Evolutionary conservation across 1,139 yeast genomes (phyloP).

Genomic region (Protomyces gravidus): DNA sequence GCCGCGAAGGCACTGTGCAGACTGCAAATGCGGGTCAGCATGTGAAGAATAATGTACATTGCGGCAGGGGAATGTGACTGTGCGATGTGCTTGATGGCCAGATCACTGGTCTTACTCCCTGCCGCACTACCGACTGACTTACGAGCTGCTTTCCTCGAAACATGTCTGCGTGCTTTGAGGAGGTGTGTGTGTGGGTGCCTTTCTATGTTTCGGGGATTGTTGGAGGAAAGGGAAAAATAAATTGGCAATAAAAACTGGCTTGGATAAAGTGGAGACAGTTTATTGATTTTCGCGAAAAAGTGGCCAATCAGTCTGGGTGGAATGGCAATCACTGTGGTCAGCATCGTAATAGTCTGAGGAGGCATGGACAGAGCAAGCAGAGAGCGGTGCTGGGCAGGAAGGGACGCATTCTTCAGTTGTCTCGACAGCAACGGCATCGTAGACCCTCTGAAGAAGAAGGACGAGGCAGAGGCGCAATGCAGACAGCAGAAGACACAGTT

Average conservation of each 20-base stretch:
- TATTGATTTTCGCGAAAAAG: neutral
- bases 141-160: constrained; percentile 5
- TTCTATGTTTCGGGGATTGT: too few relatives aligned
- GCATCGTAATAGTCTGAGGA: neutral
- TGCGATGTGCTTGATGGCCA: constrained; percentile 14
- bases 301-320: neutral
- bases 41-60: neutral
- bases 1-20: constrained; percentile 1
- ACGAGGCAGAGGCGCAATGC: constrained; percentile 1
- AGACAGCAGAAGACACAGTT: constrained; percentile 6
- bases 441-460: constrained; percentile 16
- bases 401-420: constrained; percentile 23
- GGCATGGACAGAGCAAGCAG: constrained; percentile 23
- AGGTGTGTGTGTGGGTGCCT: neutral
- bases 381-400: constrained; percentile 21
- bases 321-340: neutral
- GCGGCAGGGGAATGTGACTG: neutral
- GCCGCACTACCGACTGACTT: neutral
- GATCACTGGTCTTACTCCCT: too few relatives aligned
- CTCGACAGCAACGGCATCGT: constrained; percentile 23
- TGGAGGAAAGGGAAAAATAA: neutral
- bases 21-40: neutral
- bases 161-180: constrained; percentile 1
- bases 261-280: neutral
- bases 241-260: neutral